These are phyloP conservation scores for Septoria linicola DNA, from an alignment of 2,329 filamentous ascomycete species.

Conservation along the genomic window DNA sequence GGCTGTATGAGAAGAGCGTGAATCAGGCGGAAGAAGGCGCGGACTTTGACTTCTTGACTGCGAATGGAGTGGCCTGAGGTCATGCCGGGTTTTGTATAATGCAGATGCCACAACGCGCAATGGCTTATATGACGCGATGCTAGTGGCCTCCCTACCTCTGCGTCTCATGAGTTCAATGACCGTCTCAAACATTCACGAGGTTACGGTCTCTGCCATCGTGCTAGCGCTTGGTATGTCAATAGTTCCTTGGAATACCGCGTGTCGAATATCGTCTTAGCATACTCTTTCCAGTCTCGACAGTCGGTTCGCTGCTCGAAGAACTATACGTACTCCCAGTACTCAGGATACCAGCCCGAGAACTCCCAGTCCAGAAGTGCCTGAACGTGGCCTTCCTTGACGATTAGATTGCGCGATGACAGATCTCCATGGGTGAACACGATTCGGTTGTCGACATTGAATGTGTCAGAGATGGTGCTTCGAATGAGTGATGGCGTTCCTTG, in stretches of 20 bases:
- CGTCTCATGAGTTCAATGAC: no score
- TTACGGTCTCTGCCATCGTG: slow-evolving; percentile 1
- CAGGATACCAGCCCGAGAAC: slow-evolving; percentile 27
- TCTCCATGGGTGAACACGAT: slow-evolving; percentile 29
- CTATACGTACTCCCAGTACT: slow-evolving; percentile 29
- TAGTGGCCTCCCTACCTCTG: no score
- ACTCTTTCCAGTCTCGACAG: slow-evolving; percentile 21
- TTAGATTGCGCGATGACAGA: slow-evolving; percentile 25
- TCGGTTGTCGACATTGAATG: slow-evolving; percentile 1
- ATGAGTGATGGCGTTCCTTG: slow-evolving; percentile 11
- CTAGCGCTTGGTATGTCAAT: slow-evolving; percentile 1
- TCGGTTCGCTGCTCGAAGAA: slow-evolving; percentile 21
- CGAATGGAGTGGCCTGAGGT: slow-evolving; percentile 14
- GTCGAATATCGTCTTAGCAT: slow-evolving; percentile 12
- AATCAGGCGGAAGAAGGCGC: slow-evolving; percentile 60
- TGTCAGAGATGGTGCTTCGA: slow-evolving; percentile 8
- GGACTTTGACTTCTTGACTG: slow-evolving; percentile 62
- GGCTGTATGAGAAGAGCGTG: slow-evolving; percentile 59
- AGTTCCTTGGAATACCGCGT: slow-evolving; percentile 14
- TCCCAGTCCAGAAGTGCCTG: slow-evolving; percentile 28
- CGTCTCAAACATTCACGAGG: no score
- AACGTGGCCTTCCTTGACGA: slow-evolving; percentile 20
- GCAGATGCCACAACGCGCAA: no score
- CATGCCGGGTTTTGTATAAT: no score
- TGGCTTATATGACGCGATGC: no score